Percentiles rank a stretch among this genome's conserved stretches.
phyloP scores from a whole-genome alignment of 2,329 filamentous ascomycete species.

The Neonectria ditissima region DNA sequence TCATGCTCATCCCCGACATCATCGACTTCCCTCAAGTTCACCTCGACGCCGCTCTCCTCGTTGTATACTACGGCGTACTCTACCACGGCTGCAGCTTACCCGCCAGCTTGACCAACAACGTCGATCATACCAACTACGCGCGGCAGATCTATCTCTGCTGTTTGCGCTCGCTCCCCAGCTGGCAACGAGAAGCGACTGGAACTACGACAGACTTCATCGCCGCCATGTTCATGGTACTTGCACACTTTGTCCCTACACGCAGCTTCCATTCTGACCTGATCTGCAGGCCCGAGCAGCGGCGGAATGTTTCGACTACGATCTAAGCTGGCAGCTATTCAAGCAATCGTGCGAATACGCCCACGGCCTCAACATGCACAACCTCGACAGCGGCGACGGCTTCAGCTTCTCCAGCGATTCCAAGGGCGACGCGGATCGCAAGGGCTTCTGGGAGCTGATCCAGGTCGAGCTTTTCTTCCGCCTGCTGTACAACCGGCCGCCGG shows the following conservation, averaged over 20 bases:
- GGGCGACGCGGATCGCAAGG: slow-evolving; percentile 12
- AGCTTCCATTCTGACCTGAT: not conserved
- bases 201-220: slow-evolving; percentile 18
- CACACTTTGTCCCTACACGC: too few species aligned
- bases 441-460: slow-evolving; percentile 23
- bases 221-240: slow-evolving; percentile 4
- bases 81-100: slow-evolving; percentile 17
- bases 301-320: slow-evolving; percentile 20
- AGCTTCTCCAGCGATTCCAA: not conserved
- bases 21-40: slow-evolving; percentile 46
- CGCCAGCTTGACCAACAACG: not conserved
- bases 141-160: slow-evolving; percentile 16
- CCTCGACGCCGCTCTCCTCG: slow-evolving; percentile 45
- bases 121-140: not conserved
- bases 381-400: slow-evolving; percentile 12
- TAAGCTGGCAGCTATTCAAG: slow-evolving; percentile 20
- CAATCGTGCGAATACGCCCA: slow-evolving; percentile 17
- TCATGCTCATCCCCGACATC: slow-evolving; percentile 28
- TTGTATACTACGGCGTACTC: slow-evolving; percentile 45
- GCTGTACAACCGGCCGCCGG: slow-evolving; percentile 10
- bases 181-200: slow-evolving; percentile 20
- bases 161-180: slow-evolving; percentile 13
- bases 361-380: slow-evolving; percentile 24
- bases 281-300: slow-evolving; percentile 10
- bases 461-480: slow-evolving; percentile 22